Base-by-base conservation (phyloP, 2,329 filamentous ascomycete species). In the Cladosporium sp. region DNA sequence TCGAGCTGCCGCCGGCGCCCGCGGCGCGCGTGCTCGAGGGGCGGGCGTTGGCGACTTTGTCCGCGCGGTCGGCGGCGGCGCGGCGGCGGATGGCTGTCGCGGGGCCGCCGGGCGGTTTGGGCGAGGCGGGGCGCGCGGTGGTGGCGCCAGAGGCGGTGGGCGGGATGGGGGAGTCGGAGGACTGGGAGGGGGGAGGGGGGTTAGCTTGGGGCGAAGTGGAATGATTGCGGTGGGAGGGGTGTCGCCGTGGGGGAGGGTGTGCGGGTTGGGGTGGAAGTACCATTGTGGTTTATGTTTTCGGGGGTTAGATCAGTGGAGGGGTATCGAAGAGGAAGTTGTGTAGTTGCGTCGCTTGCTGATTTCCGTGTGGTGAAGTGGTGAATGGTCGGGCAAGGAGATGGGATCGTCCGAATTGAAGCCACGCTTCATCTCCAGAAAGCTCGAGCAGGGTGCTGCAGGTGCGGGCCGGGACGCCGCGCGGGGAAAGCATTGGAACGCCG, bases 51-150 rank as follows among this genome's bases (percentile, higher is more conserved):
- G 92, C 91, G 64, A 92, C 83, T 76, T 95, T 93, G 76, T 97
- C 93, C 74, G 95, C 95, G 77, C 95, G 88, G 72, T 97, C 93
- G 65, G 92, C 92, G 31, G 93, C 93, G 41, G 93, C 92, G 70
- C 93, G 89, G 72, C 93, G 86, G 72, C 93, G 85, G 75, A 98
- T 95, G 57, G 90, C 92, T 62, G 92, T 95, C 71, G 93, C 90
- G 66, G 93, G 90, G 64, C 93, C 93, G 61, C 93, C 93, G 22
- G 93, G 93, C 58, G 90, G 86, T 65, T 89, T 85, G 56, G 92
- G 91, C 46, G 92, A 95, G 31, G 88, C 86, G 53, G 89, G 85
- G 60, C 92, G 89, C 67, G 81, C 84, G 67, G 84, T 81, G 68
- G 81, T 83, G 41, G 37, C 42, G 50, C 42, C 43, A 4, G 18